Percentiles rank a stretch among this genome's conserved stretches.
phyloP scores from a whole-genome alignment of 192 early-diverging fungal species.

The Dimargaris cristalligena region DNA sequence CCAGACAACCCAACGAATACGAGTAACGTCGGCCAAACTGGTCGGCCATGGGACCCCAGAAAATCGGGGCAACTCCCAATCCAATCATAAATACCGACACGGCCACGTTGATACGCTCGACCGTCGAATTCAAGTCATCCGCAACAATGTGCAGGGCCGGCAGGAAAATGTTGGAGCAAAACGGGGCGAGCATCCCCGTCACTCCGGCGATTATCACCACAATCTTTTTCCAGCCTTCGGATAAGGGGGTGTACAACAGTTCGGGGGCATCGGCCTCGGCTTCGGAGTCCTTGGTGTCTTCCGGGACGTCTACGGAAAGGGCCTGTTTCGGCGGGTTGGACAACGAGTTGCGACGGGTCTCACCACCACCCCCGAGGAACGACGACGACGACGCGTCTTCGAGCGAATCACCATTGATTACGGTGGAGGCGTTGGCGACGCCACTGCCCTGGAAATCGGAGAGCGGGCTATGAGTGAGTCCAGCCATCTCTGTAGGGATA shows the following conservation, averaged over 20 bases:
- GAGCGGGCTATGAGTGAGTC: too few species aligned
- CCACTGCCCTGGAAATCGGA: background rate
- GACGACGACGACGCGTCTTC: too few species aligned
- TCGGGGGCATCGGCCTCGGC: background rate
- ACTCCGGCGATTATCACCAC: constrained; percentile 25
- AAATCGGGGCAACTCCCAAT: constrained; percentile 30
- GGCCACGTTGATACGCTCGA: constrained; percentile 23
- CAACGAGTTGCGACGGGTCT: background rate
- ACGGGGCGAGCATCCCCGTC: constrained; percentile 26
- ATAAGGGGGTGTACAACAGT: constrained; percentile 26
- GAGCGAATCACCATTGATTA: background rate
- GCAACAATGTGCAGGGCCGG: constrained; percentile 24
- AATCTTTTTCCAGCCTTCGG: constrained; percentile 13
- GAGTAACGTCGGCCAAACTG: constrained; percentile 27
- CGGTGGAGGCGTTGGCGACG: background rate
- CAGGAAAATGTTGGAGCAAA: constrained; percentile 30
- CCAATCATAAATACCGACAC: constrained; percentile 27
- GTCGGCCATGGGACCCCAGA: constrained; percentile 36
- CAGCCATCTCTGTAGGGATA: too few species aligned
- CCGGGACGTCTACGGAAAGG: too few species aligned
- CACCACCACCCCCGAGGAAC: too few species aligned
- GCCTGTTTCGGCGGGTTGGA: background rate
- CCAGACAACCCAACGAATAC: constrained; percentile 23
- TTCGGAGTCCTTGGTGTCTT: background rate
- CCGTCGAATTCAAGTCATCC: constrained; percentile 23